phyloP scores from a whole-genome alignment of 257 asterid genomes.

The Asclepias syriaca region DNA sequence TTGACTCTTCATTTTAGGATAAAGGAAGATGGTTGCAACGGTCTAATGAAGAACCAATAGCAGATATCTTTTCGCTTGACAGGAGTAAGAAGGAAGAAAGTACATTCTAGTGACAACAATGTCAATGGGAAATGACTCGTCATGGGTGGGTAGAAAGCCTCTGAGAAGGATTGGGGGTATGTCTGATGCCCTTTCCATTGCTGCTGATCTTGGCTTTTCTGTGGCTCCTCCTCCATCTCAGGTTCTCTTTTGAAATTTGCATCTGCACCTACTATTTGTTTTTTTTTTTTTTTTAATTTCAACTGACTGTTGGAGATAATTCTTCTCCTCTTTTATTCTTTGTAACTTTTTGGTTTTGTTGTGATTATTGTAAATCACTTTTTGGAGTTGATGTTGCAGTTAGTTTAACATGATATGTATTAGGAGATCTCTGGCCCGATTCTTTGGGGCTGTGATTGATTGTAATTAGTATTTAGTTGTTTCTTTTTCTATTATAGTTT shows the following conservation, averaged over 20 bases:
- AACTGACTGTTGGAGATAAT: not conserved
- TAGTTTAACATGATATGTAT: too few species aligned
- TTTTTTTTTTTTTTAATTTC: not conserved
- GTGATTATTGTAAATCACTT: too few species aligned
- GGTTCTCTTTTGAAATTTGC: conserved; percentile 28
- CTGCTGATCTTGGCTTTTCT: conserved; percentile 83
- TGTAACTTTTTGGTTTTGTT: not conserved
- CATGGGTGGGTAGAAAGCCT: conserved; percentile 94
- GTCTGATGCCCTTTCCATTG: conserved; percentile 94
- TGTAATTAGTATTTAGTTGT: too few species aligned
- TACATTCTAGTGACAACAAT: conserved; percentile 15
- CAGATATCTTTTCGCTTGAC: not conserved
- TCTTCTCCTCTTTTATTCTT: not conserved
- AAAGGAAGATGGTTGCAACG: not conserved
- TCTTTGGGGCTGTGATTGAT: too few species aligned
- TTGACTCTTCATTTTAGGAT: too few species aligned
- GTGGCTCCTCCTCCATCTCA: conserved; percentile 64
- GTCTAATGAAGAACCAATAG: not conserved
- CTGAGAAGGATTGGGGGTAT: conserved; percentile 81
- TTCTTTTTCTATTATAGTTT: too few species aligned
- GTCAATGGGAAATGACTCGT: conserved; percentile 67
- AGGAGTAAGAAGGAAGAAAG: not conserved
- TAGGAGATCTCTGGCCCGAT: too few species aligned
- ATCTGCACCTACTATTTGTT: not conserved
- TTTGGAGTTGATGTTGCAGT: too few species aligned